Evolutionary conservation across 163 green algal species (phyloP).

Genomic region (Scenedesmus sp.): DNA sequence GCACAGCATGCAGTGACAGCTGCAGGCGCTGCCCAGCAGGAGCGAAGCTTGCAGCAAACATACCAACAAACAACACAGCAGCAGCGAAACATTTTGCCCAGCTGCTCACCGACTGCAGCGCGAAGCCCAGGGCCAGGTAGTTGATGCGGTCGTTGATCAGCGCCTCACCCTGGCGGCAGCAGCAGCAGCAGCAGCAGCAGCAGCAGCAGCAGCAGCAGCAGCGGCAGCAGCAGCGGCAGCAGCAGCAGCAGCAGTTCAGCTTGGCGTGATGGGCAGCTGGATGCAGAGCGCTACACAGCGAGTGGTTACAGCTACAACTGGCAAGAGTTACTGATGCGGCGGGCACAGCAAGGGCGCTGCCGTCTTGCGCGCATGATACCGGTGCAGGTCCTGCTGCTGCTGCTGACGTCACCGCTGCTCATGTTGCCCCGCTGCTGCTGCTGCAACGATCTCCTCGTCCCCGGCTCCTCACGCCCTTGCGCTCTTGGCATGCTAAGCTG

Average conservation of each 20-base stretch:
- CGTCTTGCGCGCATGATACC: neutral
- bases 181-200: neutral
- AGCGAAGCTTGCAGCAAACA: no score
- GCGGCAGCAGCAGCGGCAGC: neutral
- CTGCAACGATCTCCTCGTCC: no score
- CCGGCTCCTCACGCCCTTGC: no score
- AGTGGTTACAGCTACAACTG: no score
- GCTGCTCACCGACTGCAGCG: slow-evolving; percentile 54
- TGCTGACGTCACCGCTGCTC: neutral
- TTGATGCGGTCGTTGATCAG: slow-evolving; percentile 60
- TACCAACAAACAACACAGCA: neutral
- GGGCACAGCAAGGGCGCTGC: no score
- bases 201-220: neutral
- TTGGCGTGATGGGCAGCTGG: no score
- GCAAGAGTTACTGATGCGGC: no score
- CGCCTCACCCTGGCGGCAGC: slow-evolving; percentile 54
- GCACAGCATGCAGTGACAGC: no score
- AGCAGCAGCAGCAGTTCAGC: no score
- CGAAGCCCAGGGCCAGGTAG: slow-evolving; percentile 53
- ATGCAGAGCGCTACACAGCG: no score
- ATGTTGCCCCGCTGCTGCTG: no score
- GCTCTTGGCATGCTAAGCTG: no score
- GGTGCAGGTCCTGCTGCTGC: neutral
- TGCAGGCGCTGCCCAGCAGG: neutral
- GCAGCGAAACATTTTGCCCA: neutral